A percentile compares a stretch with the other conserved stretches of the same genome.
phyloP scores from a whole-genome alignment of 805 yeast genomes.

The Cyberlindnera xishuangbannaensis region DNA sequence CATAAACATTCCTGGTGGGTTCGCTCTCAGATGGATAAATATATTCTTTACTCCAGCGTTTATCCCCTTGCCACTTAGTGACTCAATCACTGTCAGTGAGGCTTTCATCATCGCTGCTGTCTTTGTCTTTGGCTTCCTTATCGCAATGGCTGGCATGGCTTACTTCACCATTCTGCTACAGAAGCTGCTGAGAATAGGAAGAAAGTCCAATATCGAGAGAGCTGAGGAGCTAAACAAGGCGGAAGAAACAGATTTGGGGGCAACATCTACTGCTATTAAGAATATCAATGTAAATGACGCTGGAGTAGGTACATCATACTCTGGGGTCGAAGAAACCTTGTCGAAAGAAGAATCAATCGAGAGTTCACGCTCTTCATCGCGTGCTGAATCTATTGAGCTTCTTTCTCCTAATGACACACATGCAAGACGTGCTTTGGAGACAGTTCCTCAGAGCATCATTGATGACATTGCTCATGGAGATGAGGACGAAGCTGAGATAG shows the following conservation, averaged over 20 bases:
- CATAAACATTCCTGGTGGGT: constrained; percentile 60
- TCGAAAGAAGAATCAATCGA: no score
- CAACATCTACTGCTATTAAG: no score
- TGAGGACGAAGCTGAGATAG: constrained; percentile 19
- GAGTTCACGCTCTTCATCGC: no score
- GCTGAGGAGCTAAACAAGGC: constrained; percentile 27
- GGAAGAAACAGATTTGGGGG: no score
- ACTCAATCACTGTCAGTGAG: constrained; percentile 59
- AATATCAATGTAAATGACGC: no score
- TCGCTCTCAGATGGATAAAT: constrained; percentile 71
- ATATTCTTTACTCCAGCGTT: constrained; percentile 75
- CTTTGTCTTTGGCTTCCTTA: constrained; percentile 57
- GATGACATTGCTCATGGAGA: constrained; percentile 23
- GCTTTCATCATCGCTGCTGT: constrained; percentile 72
- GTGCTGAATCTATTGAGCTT: constrained; percentile 5
- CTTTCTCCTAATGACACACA: not conserved
- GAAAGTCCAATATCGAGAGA: constrained; percentile 20
- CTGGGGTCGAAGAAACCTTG: no score
- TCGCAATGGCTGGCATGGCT: constrained; percentile 45
- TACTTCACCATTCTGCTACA: constrained; percentile 42
- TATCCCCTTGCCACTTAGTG: constrained; percentile 61
- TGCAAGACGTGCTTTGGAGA: constrained; percentile 3
- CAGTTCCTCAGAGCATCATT: constrained; percentile 14
- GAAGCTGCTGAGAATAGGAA: constrained; percentile 14
- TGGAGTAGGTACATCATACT: no score